These are phyloP conservation scores for Termitomyces sp. DNA, from an alignment of 768 basidiomycete species.

Conservation along the genomic window DNA sequence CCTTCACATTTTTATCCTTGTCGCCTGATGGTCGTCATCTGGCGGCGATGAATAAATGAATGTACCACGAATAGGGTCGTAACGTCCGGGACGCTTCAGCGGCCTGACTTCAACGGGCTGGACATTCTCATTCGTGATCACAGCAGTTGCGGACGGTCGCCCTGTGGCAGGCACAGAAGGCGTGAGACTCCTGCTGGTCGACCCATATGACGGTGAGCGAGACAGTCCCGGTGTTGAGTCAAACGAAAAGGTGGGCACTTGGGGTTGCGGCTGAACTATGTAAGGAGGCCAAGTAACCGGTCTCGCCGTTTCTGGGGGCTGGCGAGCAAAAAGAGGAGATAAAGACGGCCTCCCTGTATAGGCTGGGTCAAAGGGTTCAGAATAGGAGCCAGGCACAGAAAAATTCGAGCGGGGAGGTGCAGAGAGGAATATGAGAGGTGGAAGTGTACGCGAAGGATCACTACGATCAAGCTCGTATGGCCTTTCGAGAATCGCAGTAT, in stretches of 20 bases:
- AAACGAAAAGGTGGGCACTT: constrained; percentile 53
- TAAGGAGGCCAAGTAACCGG: constrained; percentile 44
- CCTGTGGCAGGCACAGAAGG: constrained; percentile 20
- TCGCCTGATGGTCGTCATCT: constrained; percentile 17
- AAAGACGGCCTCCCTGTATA: constrained; percentile 24
- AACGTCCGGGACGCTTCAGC: constrained; percentile 39
- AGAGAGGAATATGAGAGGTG: constrained; percentile 28
- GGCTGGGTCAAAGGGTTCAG: constrained; percentile 8
- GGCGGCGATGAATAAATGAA: constrained; percentile 31
- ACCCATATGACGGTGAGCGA: constrained; percentile 26
- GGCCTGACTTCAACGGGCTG: constrained; percentile 17
- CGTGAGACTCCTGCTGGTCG: constrained; percentile 26
- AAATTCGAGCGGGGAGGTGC: constrained; percentile 11
- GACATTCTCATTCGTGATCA: neutral
- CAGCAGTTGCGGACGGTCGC: neutral
- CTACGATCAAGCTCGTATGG: constrained; percentile 11
- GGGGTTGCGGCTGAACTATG: constrained; percentile 63
- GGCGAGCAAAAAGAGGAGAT: constrained; percentile 37
- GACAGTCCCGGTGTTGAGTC: constrained; percentile 35
- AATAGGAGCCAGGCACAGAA: constrained; percentile 3
- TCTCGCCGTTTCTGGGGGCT: constrained; percentile 27
- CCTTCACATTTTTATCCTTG: constrained; percentile 18
- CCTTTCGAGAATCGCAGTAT: constrained; percentile 22
- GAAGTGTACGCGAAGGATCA: constrained; percentile 32
- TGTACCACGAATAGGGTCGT: constrained; percentile 50